A percentile compares a stretch with the other conserved stretches of the same genome.
Conservation (phyloP, 1,284 basidiomycete species). For the Boletus calvinii region DNA sequence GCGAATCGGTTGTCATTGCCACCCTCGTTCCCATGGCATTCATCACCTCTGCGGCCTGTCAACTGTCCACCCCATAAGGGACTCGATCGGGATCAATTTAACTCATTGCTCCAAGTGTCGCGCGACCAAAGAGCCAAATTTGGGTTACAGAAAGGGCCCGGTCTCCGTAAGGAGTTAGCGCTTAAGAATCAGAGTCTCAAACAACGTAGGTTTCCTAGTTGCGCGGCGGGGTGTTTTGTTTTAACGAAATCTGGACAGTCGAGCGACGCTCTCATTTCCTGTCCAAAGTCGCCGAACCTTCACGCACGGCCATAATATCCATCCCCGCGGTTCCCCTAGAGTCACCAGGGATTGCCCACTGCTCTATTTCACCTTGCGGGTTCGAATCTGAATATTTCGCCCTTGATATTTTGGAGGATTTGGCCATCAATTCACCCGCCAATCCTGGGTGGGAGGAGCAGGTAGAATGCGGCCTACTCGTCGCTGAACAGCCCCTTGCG, state of each 20-base stretch:
- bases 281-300: slow-evolving; percentile 65
- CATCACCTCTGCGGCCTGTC: slow-evolving; percentile 52
- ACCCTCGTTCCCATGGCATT: slow-evolving; percentile 44
- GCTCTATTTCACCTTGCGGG: slow-evolving; percentile 64
- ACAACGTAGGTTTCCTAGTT: slow-evolving; percentile 48
- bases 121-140: slow-evolving; percentile 49
- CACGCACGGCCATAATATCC: slow-evolving; percentile 59
- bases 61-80: slow-evolving; percentile 46
- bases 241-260: slow-evolving; percentile 39
- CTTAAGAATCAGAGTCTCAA: slow-evolving; percentile 71
- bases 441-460: slow-evolving; percentile 60
- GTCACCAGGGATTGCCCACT: slow-evolving; percentile 68
- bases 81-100: slow-evolving; percentile 61
- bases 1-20: slow-evolving; percentile 59
- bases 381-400: slow-evolving; percentile 60
- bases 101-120: slow-evolving; percentile 57
- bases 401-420: slow-evolving; percentile 47
- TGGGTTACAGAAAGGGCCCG: slow-evolving; percentile 48
- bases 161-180: slow-evolving; percentile 72
- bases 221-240: background rate
- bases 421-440: slow-evolving; percentile 23
- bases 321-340: slow-evolving; percentile 67
- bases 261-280: slow-evolving; percentile 74
- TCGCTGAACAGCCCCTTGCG: slow-evolving; percentile 24
- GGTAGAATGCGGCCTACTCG: slow-evolving; percentile 56